Conservation (phyloP, 192 early-diverging fungal genomes). For the Coemansia sp. region DNA sequence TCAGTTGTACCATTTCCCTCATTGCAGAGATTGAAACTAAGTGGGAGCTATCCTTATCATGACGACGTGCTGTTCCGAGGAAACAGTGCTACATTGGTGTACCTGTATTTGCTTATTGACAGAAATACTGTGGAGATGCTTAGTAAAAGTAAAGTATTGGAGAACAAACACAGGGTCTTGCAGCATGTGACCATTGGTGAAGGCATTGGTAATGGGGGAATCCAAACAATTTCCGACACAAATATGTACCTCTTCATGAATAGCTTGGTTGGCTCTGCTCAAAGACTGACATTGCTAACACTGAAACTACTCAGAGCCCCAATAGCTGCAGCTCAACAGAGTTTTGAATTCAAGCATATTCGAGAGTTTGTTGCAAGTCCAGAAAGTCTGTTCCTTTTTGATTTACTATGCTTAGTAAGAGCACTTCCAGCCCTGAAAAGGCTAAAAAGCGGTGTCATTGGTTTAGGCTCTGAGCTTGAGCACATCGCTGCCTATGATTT, state of each 20-base stretch:
- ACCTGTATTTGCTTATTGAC: not conserved
- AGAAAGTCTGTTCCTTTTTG: not conserved
- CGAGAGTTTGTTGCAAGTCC: not conserved
- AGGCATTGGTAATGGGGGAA: not conserved
- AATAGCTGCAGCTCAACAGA: not conserved
- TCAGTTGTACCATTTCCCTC: constrained; percentile 7
- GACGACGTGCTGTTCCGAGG: constrained; percentile 15
- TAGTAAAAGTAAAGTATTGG: not conserved
- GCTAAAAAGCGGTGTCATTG: not conserved
- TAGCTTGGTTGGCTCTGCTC: not conserved
- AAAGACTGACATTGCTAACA: not conserved
- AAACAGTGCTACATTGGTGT: constrained; percentile 8
- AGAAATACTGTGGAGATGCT: not conserved
- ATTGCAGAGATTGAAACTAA: not conserved
- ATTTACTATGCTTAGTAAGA: not conserved
- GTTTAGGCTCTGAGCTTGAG: not conserved
- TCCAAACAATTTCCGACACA: not conserved
- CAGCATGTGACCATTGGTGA: not conserved
- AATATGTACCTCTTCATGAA: not conserved
- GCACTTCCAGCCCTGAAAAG: not conserved
- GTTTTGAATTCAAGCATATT: not conserved
- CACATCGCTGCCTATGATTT: not conserved
- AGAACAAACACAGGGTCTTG: not conserved
- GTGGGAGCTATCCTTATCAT: constrained; percentile 2
- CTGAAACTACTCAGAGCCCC: not conserved